These are phyloP conservation scores for Naganishia cerealis DNA, from an alignment of 1,284 basidiomycete species.

Conservation along the genomic window DNA sequence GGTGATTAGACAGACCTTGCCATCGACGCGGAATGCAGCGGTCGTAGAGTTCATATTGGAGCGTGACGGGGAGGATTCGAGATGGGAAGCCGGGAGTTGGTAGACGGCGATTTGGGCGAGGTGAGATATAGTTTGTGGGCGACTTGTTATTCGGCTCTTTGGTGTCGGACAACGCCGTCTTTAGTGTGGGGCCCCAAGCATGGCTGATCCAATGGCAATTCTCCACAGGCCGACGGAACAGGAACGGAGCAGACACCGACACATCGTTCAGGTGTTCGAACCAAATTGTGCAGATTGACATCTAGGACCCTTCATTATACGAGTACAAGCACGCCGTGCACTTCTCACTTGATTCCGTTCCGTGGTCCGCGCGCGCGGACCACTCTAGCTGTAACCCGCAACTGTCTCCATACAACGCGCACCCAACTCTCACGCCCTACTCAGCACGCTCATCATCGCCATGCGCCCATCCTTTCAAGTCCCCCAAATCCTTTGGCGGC, in stretches of 20 bases:
- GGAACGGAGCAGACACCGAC: background rate
- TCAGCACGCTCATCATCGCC: conserved; percentile 33
- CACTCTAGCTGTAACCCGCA: too few relatives aligned
- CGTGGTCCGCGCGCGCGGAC: too few relatives aligned
- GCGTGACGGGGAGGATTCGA: background rate
- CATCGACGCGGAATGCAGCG: conserved; percentile 25
- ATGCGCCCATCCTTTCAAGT: conserved; percentile 45
- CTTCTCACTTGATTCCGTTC: too few relatives aligned
- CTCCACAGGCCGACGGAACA: background rate
- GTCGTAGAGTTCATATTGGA: conserved; percentile 14
- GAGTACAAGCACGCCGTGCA: too few relatives aligned
- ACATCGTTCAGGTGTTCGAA: too few relatives aligned
- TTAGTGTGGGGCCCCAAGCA: too few relatives aligned
- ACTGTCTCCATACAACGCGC: too few relatives aligned
- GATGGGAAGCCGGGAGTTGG: background rate
- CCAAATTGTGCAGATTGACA: too few relatives aligned
- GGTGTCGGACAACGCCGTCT: background rate
- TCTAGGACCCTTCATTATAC: too few relatives aligned
- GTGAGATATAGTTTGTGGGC: background rate
- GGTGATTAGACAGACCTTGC: conserved; percentile 21
- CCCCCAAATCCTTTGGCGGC: conserved; percentile 41
- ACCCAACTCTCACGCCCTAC: background rate
- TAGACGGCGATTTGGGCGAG: background rate
- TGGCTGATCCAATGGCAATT: background rate
- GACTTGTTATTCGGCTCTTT: background rate